phyloP scores from a whole-genome alignment of 2,329 filamentous ascomycete genomes.

The Zymoseptoria pseudotritici region DNA sequence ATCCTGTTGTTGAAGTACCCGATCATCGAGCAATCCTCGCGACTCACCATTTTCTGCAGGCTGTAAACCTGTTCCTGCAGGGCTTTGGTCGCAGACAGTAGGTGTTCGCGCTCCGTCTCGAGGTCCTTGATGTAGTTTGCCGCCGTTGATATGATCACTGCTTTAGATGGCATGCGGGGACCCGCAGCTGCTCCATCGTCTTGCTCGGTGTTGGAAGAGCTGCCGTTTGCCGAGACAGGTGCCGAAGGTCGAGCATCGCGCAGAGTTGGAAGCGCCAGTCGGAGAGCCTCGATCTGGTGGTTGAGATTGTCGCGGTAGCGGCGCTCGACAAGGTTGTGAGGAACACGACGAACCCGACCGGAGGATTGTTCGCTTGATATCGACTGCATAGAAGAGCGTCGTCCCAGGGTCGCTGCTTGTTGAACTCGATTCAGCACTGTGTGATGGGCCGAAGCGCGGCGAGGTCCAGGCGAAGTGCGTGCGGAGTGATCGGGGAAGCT shows the following conservation, averaged over 20 bases:
- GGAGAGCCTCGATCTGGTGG: constrained; percentile 38
- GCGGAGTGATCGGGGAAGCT: neutral
- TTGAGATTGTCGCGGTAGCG: constrained; percentile 42
- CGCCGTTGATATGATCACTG: constrained; percentile 40
- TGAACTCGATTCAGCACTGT: neutral
- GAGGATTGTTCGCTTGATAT: neutral
- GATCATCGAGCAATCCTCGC: constrained; percentile 33
- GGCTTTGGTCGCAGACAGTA: constrained; percentile 34
- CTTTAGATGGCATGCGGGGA: constrained; percentile 33
- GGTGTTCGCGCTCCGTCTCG: constrained; percentile 35
- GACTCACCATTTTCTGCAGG: constrained; percentile 39
- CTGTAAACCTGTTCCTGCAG: constrained; percentile 34
- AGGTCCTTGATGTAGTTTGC: constrained; percentile 42
- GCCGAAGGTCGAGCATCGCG: constrained; percentile 10
- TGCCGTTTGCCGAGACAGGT: constrained; percentile 4
- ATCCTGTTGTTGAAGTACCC: constrained; percentile 7
- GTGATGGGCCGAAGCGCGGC: neutral
- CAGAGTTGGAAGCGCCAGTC: constrained; percentile 13
- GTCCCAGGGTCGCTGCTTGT: neutral
- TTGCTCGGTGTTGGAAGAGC: neutral
- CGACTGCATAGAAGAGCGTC: neutral
- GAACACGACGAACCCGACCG: constrained; percentile 10
- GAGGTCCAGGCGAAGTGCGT: neutral
- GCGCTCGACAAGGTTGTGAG: constrained; percentile 40
- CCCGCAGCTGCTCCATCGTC: neutral